Evolutionary conservation across 352 stramenopile genomes (phyloP).

Genomic region (Phytophthora crassamura): DNA sequence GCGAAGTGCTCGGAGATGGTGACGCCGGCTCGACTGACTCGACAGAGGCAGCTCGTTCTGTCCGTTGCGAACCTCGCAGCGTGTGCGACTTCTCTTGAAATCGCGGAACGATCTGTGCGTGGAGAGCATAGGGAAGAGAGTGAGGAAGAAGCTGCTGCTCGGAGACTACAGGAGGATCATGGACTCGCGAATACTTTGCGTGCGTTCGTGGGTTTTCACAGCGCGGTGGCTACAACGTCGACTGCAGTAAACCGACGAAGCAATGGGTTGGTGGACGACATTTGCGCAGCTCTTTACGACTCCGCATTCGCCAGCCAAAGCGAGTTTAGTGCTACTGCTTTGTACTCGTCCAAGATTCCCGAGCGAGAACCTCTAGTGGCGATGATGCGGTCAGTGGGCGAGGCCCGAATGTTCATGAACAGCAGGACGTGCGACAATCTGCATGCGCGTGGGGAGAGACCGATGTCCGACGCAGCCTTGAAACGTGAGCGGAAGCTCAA

Average conservation of each 20-base stretch:
- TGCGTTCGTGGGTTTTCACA: conserved; percentile 77
- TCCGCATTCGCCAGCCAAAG: conserved; percentile 14
- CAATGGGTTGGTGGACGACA: conserved; percentile 40
- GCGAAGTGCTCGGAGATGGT: conserved; percentile 23
- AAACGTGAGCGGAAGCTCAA: conserved; percentile 23
- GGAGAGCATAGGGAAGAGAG: conserved; percentile 11
- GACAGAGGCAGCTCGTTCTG: conserved; percentile 60
- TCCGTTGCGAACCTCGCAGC: conserved; percentile 64
- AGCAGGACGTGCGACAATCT: conserved; percentile 67
- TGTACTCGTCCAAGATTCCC: conserved; percentile 29
- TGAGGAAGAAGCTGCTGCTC: conserved; percentile 15
- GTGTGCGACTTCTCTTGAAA: conserved; percentile 47
- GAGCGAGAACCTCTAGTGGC: conserved; percentile 56
- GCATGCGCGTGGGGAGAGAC: conserved; percentile 59
- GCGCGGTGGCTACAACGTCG: conserved; percentile 52
- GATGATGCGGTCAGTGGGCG: conserved; percentile 46
- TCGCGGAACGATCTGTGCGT: conserved; percentile 22
- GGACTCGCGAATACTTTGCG: conserved; percentile 66
- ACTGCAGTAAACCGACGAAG: conserved; percentile 28
- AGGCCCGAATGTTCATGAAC: conserved; percentile 68
- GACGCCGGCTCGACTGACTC: conserved; percentile 60
- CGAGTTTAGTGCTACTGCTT: conserved; percentile 6
- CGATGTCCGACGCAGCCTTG: conserved; percentile 21
- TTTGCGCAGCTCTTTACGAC: conserved; percentile 45
- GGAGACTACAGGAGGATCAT: conserved; percentile 46